Percentiles rank a stretch among this genome's conserved stretches.
phyloP scores from a whole-genome alignment of 768 basidiomycete species.

The Rhizopogon sp. region DNA sequence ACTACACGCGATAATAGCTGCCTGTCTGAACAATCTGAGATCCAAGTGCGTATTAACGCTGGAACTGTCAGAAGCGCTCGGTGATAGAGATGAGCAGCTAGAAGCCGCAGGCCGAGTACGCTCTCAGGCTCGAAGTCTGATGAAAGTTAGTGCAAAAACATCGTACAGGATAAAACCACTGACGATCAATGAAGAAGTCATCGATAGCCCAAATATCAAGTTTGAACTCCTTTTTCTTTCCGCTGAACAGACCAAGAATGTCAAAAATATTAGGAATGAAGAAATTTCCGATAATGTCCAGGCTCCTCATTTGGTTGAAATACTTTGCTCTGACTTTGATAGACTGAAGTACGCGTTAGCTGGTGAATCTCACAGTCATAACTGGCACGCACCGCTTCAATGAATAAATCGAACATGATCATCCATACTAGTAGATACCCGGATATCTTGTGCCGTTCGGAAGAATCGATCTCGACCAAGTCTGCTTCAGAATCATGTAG shows the following conservation, averaged over 20 bases:
- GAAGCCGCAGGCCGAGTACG: slow-evolving; percentile 48
- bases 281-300: slow-evolving; percentile 53
- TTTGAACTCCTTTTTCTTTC: slow-evolving; percentile 65
- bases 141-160: slow-evolving; percentile 1
- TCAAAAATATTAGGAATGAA: slow-evolving; percentile 73
- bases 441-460: slow-evolving; percentile 38
- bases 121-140: slow-evolving; percentile 56
- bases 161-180: slow-evolving; percentile 17
- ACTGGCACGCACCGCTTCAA: slow-evolving; percentile 61
- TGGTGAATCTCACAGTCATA: neutral
- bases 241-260: slow-evolving; percentile 62
- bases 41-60: slow-evolving; percentile 81
- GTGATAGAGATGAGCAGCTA: slow-evolving; percentile 88
- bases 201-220: slow-evolving; percentile 84
- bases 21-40: slow-evolving; percentile 83
- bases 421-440: slow-evolving; percentile 85
- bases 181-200: slow-evolving; percentile 74
- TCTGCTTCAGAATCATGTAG: slow-evolving; percentile 33
- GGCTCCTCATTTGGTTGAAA: slow-evolving; percentile 76
- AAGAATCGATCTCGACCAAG: slow-evolving; percentile 19
- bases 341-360: slow-evolving; percentile 47
- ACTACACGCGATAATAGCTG: slow-evolving; percentile 76
- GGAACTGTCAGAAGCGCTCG: slow-evolving; percentile 81
- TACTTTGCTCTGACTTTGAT: slow-evolving; percentile 82
- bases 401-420: slow-evolving; percentile 81